phyloP scores from a whole-genome alignment of 2,329 filamentous ascomycete genomes.

The Epichloe brachyelytri region DNA sequence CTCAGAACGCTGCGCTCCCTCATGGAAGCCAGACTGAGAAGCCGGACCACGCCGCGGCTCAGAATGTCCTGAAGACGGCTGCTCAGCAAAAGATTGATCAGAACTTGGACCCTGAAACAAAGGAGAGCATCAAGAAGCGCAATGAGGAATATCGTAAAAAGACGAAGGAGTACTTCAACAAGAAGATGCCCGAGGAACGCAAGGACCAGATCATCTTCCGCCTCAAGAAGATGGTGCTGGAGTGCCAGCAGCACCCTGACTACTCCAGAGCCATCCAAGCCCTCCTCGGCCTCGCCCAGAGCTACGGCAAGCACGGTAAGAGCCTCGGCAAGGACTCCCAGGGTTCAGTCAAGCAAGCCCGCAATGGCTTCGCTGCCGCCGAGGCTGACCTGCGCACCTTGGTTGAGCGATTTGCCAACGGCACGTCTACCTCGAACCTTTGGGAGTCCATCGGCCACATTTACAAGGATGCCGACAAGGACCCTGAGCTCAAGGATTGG shows the following conservation, averaged over 20 bases:
- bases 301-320: conserved; percentile 66
- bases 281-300: conserved; percentile 69
- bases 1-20: conserved; percentile 37
- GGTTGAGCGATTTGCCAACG: conserved; percentile 91
- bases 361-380: conserved; percentile 53
- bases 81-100: conserved; percentile 45
- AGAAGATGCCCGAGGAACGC: conserved; percentile 85
- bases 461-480: conserved; percentile 75
- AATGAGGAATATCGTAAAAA: conserved; percentile 32
- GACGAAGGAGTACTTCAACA: conserved; percentile 62
- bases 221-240: conserved; percentile 92
- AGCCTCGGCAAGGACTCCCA: conserved; percentile 49
- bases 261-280: conserved; percentile 89
- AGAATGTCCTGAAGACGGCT: conserved; percentile 23
- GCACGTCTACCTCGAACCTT: conserved; percentile 76
- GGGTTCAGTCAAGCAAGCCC: conserved; percentile 60
- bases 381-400: conserved; percentile 69
- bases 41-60: conserved; percentile 29
- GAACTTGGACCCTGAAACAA: conserved; percentile 54
- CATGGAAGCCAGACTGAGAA: conserved; percentile 36
- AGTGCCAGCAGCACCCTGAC: conserved; percentile 90
- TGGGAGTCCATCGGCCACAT: conserved; percentile 75
- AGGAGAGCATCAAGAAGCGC: conserved; percentile 31
- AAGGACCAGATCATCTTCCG: conserved; percentile 87
- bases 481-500: conserved; percentile 79